These are phyloP conservation scores for Podospora appendiculata DNA, from an alignment of 495 filamentous ascomycete species.

Conservation along the genomic window DNA sequence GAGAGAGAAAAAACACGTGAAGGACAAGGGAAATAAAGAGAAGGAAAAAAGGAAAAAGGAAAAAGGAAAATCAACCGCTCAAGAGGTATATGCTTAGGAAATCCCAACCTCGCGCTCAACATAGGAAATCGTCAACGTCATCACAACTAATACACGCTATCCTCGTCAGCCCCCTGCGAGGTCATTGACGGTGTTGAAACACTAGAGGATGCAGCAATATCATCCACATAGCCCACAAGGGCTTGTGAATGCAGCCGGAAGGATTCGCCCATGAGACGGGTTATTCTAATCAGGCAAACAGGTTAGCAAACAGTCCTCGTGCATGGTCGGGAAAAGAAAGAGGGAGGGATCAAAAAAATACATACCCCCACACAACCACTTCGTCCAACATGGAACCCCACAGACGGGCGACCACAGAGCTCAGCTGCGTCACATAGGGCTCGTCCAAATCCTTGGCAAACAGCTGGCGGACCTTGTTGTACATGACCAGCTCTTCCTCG, in stretches of 20 bases:
- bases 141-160: conserved; percentile 50
- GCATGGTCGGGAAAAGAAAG: no score
- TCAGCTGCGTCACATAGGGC: conserved; percentile 62
- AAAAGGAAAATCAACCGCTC: conserved; percentile 12
- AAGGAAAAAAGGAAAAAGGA: conserved; percentile 15
- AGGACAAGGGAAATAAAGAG: conserved; percentile 20
- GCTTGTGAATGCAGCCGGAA: conserved; percentile 97
- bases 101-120: conserved; percentile 28
- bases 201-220: conserved; percentile 47
- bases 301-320: conserved; percentile 42
- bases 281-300: conserved; percentile 63
- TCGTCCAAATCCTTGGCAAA: conserved; percentile 87
- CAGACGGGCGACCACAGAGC: conserved; percentile 84
- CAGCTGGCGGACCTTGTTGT: conserved; percentile 86
- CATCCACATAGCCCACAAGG: conserved; percentile 87
- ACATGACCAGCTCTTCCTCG: conserved; percentile 87
- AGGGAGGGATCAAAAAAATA: conserved; percentile 12
- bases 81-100: conserved; percentile 45
- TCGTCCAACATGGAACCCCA: conserved; percentile 99
- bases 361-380: conserved; percentile 93
- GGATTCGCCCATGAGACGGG: conserved; percentile 94
- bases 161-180: conserved; percentile 51
- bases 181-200: conserved; percentile 56
- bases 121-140: conserved; percentile 40
- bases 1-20: conserved; percentile 18